Conservation (phyloP, 2,329 filamentous ascomycete genomes). For the Rhinocladiella similis region DNA sequence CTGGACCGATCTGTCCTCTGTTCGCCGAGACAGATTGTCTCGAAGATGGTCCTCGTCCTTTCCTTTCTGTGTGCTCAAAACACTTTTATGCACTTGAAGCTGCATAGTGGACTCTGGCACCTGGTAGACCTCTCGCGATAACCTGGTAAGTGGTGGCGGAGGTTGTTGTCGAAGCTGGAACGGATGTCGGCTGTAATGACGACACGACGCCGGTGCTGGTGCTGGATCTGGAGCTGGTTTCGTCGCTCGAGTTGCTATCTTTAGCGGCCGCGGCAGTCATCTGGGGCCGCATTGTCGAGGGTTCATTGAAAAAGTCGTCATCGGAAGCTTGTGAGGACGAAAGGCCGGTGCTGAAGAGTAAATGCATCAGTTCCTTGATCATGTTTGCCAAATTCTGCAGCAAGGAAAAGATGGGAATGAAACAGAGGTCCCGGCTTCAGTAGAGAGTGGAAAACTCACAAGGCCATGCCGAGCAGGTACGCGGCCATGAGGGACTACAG, state of each 20-base stretch:
- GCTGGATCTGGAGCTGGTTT: no score
- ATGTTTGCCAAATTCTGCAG: neutral
- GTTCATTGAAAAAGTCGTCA: conserved; percentile 26
- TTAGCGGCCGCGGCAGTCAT: conserved; percentile 22
- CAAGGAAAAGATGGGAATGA: neutral
- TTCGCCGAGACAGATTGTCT: no score
- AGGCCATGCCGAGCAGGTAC: conserved; percentile 14
- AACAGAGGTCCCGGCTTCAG: neutral
- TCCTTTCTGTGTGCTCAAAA: no score
- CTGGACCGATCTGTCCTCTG: no score
- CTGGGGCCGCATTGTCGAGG: conserved; percentile 22
- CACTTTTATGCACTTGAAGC: conserved; percentile 21
- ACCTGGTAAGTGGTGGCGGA: conserved; percentile 11
- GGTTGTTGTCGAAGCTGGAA: neutral
- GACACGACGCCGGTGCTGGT: no score
- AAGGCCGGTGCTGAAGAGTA: conserved; percentile 17
- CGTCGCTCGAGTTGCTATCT: neutral
- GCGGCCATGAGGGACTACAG: conserved; percentile 6
- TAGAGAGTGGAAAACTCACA: conserved; percentile 2
- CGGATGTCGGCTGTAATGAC: neutral
- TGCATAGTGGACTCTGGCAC: conserved; percentile 22
- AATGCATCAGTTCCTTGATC: conserved; percentile 18
- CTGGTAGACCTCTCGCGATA: conserved; percentile 13
- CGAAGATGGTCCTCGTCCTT: no score
- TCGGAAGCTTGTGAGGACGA: conserved; percentile 10